Conservation (phyloP, 2,329 filamentous ascomycete species). For the Periconia digitata region DNA sequence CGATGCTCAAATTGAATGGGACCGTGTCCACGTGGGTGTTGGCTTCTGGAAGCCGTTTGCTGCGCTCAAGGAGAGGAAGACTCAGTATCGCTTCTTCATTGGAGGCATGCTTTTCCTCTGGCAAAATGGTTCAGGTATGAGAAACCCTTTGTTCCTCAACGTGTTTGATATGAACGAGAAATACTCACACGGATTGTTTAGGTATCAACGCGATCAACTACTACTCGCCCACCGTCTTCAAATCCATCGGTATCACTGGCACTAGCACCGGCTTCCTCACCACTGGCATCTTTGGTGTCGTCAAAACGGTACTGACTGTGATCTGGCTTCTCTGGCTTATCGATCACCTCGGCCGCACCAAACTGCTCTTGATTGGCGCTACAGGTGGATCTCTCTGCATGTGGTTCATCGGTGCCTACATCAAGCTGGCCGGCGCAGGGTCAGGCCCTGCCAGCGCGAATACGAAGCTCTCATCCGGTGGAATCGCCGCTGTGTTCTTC, state of each 20-base stretch:
- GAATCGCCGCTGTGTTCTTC: conserved; percentile 67
- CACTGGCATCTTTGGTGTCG: conserved; percentile 75
- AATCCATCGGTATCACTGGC: conserved; percentile 62
- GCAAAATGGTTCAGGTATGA: conserved; percentile 74
- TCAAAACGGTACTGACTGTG: conserved; percentile 70
- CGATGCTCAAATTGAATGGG: conserved; percentile 68
- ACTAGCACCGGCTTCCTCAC: conserved; percentile 64
- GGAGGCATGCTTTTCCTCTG: conserved; percentile 75
- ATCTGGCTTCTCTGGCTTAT: conserved; percentile 71
- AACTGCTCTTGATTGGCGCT: conserved; percentile 67
- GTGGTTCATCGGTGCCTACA: conserved; percentile 66
- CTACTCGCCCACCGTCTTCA: conserved; percentile 73
- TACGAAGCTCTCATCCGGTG: conserved; percentile 47
- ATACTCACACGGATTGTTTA: too few species aligned
- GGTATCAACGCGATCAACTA: conserved; percentile 73
- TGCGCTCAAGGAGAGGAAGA: conserved; percentile 47
- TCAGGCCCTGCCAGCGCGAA: conserved; percentile 28
- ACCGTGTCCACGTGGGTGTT: conserved; percentile 62
- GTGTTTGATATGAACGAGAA: neutral
- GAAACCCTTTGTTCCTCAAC: neutral
- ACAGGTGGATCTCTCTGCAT: conserved; percentile 64
- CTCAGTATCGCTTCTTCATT: conserved; percentile 72
- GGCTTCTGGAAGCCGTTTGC: conserved; percentile 67
- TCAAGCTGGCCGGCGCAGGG: conserved; percentile 52
- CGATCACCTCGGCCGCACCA: conserved; percentile 64